Evolutionary conservation across 345 rosid species (phyloP).

Genomic region (Gossypium australe): DNA sequence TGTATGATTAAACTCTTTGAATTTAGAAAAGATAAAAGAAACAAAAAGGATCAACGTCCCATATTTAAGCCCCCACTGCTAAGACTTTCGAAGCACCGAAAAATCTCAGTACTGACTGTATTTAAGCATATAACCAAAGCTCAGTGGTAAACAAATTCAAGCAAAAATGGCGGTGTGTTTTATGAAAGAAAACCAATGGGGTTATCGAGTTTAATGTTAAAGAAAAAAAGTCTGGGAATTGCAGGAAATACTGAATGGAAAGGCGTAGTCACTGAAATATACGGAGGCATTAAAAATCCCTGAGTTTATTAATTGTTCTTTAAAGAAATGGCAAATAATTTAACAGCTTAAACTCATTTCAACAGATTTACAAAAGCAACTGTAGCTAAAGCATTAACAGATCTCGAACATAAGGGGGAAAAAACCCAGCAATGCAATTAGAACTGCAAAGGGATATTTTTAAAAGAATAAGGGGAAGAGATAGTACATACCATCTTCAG

Average conservation of each 20-base stretch:
- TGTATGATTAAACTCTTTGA: background rate
- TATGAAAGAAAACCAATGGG: background rate
- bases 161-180: conserved; percentile 2
- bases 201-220: background rate
- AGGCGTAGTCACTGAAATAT: background rate
- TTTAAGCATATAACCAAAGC: background rate
- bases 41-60: background rate
- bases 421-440: conserved; percentile 8
- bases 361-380: background rate
- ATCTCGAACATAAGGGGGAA: conserved; percentile 20
- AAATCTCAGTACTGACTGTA: background rate
- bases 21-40: background rate
- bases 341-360: background rate
- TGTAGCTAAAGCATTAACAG: conserved; percentile 10
- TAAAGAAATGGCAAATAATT: background rate
- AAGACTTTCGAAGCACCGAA: too few species aligned
- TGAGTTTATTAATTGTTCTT: background rate
- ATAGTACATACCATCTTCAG: conserved; percentile 61
- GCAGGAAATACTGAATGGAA: background rate
- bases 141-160: background rate
- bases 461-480: background rate
- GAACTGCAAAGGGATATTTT: background rate
- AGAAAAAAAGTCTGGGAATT: background rate
- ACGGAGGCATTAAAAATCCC: background rate
- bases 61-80: background rate